A percentile compares a stretch with the other conserved stretches of the same genome.
Conservation (phyloP, 179 eudicot genomes). For the Silene coronaria region DNA sequence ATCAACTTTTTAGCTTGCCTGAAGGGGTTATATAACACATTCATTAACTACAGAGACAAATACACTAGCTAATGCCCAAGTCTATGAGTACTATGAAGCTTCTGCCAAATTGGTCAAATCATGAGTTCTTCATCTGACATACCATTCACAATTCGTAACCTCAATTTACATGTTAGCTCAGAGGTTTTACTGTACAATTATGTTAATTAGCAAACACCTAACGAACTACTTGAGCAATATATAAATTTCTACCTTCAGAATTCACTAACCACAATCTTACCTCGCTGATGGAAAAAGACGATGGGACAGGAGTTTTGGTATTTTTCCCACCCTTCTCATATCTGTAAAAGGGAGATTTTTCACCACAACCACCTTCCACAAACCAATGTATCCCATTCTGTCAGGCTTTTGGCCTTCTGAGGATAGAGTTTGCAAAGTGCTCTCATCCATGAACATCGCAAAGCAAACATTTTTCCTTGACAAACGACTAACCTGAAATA, state of each 20-base stretch:
- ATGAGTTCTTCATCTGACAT: background rate
- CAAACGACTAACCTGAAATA: slow-evolving; percentile 61
- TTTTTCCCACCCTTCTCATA: slow-evolving; percentile 90
- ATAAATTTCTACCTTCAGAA: background rate
- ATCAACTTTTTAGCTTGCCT: too few species aligned
- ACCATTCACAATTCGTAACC: background rate
- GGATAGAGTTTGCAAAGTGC: slow-evolving; percentile 59
- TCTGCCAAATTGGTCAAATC: background rate
- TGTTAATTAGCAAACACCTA: background rate
- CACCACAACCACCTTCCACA: slow-evolving; percentile 87
- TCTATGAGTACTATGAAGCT: background rate
- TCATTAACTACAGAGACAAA: too few species aligned
- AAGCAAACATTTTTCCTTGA: slow-evolving; percentile 92
- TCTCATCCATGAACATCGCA: slow-evolving; percentile 86
- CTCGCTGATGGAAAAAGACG: slow-evolving; percentile 89
- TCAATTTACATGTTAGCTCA: background rate
- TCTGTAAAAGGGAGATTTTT: slow-evolving; percentile 80
- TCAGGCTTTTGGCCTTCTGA: slow-evolving; percentile 81
- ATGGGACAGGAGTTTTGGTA: slow-evolving; percentile 79
- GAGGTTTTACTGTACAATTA: background rate
- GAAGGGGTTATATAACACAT: too few species aligned
- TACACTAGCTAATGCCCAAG: too few species aligned
- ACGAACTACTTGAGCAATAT: background rate
- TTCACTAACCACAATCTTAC: slow-evolving; percentile 30
- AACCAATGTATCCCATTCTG: slow-evolving; percentile 71